Base-by-base conservation (phyloP, 2,329 filamentous ascomycete species). In the Ophiocordyceps robertsii region DNA sequence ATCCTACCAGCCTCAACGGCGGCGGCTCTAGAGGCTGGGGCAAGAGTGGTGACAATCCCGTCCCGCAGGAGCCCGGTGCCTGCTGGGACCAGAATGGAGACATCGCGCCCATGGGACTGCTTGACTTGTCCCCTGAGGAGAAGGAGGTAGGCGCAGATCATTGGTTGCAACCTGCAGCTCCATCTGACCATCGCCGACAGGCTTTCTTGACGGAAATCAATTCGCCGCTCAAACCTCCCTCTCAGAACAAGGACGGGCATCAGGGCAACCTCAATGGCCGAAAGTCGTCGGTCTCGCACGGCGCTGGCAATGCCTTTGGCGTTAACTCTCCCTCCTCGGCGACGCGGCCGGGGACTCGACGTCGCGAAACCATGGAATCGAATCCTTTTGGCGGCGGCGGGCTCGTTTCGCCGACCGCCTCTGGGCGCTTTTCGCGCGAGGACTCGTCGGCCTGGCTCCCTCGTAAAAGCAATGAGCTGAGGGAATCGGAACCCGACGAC, bases 201-300 rank as follows among this genome's bases (percentile, higher is more conserved):
- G 68, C 84, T 48, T 95, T 95, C 62, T 65, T 78, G 40, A 77
- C 75, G 40, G 92, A 93, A 49, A 88, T 98, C 57, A 98, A 96
- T 61, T 95, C 92, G 31, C 84, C 88, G 30, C 69, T 95, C 51
- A 96, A 96, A 63, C 83, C 85, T 9, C 84, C 85, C 17, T 76
- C 79, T 29, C 82, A 85, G 55, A 90, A 85, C 46, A 79, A 81
- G 53, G 72, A 77, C 36, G 66, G 78, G 65, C 61, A 71, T 59
- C 59, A 73, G 60, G 60, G 73, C 62, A 60, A 73, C 58, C 70
- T 70, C 11, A 80, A 83, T 43, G 75, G 82, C 39, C 84, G 90
- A 44, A 95, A 95, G 65, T 71, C 80, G 14, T 95, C 89, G 1
- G 63, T 95, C 39, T 92, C 89, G 14, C 81, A 85, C 48, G 77